Evolutionary conservation across 371 early-diverging fungal genomes (phyloP).

Genomic region (Lichtheimia ornata): DNA sequence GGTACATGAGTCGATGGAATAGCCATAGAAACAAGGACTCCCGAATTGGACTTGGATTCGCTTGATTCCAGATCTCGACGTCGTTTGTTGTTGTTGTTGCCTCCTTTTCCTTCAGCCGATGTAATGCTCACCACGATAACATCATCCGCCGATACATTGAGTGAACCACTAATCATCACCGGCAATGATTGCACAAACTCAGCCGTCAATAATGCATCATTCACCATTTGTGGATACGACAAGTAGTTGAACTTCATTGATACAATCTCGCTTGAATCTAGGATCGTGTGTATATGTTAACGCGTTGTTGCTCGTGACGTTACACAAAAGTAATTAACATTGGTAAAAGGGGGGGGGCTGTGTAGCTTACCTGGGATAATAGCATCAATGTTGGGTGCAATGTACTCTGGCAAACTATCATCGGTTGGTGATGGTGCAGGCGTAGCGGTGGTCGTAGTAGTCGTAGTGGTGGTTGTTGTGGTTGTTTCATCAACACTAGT

Average conservation of each 20-base stretch:
- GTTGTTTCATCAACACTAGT: neutral
- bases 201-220: constrained; percentile 45
- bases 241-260: constrained; percentile 45
- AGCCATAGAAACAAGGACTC: constrained; percentile 43
- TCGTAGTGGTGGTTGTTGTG: constrained; percentile 5
- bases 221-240: constrained; percentile 45
- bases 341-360: too few relatives aligned
- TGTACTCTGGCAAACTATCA: constrained; percentile 36
- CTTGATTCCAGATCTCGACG: constrained; percentile 10
- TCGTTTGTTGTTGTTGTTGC: constrained; percentile 3
- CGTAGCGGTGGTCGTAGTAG: neutral
- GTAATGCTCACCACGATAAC: constrained; percentile 50
- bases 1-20: constrained; percentile 29
- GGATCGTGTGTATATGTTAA: neutral
- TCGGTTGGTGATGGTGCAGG: constrained; percentile 7
- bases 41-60: constrained; percentile 11
- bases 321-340: constrained; percentile 1
- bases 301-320: neutral
- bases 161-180: constrained; percentile 25
- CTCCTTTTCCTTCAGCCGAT: constrained; percentile 15
- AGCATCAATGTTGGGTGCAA: constrained; percentile 50
- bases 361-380: constrained; percentile 38
- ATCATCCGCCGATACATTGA: constrained; percentile 35
- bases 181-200: constrained; percentile 49
- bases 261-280: constrained; percentile 33